Base-by-base conservation (phyloP, 805 yeast species). In the Priceomyces haplophilus region DNA sequence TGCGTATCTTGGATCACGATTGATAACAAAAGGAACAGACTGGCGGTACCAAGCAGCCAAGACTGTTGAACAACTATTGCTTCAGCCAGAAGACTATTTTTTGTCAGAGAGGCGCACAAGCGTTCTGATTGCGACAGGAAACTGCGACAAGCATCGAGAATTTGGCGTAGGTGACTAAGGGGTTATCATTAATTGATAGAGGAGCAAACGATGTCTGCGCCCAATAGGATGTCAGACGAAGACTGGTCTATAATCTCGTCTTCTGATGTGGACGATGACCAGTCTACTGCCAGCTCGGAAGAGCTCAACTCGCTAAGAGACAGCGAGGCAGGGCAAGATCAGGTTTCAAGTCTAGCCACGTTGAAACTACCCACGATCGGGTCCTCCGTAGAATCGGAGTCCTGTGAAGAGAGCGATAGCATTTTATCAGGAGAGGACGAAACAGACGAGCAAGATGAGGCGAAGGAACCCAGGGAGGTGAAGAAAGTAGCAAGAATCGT, bases 211-310 rank as follows among this genome's bases (percentile, higher is more conserved):
- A 38, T 35, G 41, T 41, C 42, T 47, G 41, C 38, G 34, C 38
- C 40, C 35, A 38, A 40, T 33, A 44, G 40, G 30, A 23, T 41
- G 32, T 46, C 53, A 23, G 74, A 69, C 37, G 75, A 70, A 54
- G 75, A 70, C 36, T 70, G 75, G 75, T 62, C 75, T 5, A 64
- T 70, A 32, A 70, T 70, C 16, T 66, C 72, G 7, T 69, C 74
- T 8, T 68, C 74, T 1, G 75, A 70, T 34, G 43, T 62, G 20
- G 69, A 65, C 33, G 68, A 64, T 27, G 72, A 65, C 11, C 60
- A 55, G 29, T 50, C 62, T 11, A 51, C 61, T 16, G 48, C 48
- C 3, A 47, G 51, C 34, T 44, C 46, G 4, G 30, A 29, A 8
- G 34, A 18, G 3, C 20, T 36, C 18, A 18, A 29, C 7, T 30